Evolutionary conservation across 805 yeast species (phyloP), one percentile per base, ranked within the genome.

Genomic region (Grigorovia humatica): DNA sequence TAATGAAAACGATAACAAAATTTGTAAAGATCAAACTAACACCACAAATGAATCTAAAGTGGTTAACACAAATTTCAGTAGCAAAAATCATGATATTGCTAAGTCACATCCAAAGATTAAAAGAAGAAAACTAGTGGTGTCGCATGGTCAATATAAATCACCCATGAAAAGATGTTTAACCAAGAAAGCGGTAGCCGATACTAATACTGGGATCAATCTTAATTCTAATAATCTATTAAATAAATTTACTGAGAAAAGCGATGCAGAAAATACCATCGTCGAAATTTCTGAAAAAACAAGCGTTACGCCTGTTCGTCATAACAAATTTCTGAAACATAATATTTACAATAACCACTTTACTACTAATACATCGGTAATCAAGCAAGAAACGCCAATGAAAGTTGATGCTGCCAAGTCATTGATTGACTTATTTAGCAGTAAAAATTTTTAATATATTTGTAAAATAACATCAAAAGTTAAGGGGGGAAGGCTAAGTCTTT

Each of bases 361-460:
- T 17, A 11, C 30, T 23, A 19, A 23, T 15, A 18, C 8, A 8
- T 13, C 38, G 38, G 38, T 32, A 9, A 8, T 15, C 8, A 38
- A 38, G 15, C 42, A 62, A 48, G 58, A 60, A 46, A 68, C 70
- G 0, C 70, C 70, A 40, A 56, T 63, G 60, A 65, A 69, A 44
- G 65, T 66, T 12, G 63, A 65, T 43, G 70, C 70, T 23, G 71
- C 71, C 2, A 65, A 65, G 48, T 67, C 70, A 6, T 54, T 68
- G 49, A 48, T 68, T 15, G 64, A 65, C 29, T 56, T 67, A 20
- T 66, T 65, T 48, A 59, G 67, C 20, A 62, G 68, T 29, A 55
- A 52, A 40, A 44, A 41, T 23, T 23, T 17, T 17, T 41, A 47
- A 46, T 15, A 38, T 23, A 5, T 29, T 29, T 13, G 27, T 23